These are phyloP conservation scores for Entomortierella lignicola DNA, from an alignment of 192 early-diverging fungal species.

Conservation along the genomic window DNA sequence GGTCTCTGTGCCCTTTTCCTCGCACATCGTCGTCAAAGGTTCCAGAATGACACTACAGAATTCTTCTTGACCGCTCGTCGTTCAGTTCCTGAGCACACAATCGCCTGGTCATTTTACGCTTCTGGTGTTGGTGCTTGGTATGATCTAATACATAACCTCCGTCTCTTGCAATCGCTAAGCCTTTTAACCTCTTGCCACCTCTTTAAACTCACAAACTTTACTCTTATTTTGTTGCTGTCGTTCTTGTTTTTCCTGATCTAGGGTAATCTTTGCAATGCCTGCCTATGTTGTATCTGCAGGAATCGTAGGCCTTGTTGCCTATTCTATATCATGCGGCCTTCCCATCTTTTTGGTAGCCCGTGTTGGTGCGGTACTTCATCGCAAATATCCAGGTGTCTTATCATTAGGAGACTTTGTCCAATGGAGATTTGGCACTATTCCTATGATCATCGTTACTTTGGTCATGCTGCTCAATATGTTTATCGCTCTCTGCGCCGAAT, in stretches of 20 bases:
- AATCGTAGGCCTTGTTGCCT: constrained; percentile 72
- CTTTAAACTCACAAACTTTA: not conserved
- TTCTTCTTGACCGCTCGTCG: constrained; percentile 49
- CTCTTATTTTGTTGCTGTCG: not conserved
- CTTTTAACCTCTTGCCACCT: not conserved
- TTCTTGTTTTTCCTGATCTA: constrained; percentile 16
- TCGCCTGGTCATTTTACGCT: constrained; percentile 46
- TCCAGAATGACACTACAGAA: constrained; percentile 35
- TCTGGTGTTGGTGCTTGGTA: constrained; percentile 39
- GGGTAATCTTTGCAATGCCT: constrained; percentile 69
- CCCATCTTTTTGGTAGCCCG: constrained; percentile 68
- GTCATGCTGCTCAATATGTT: constrained; percentile 67
- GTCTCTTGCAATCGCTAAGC: no score
- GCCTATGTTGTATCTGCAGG: constrained; percentile 70
- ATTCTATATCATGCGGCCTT: constrained; percentile 67
- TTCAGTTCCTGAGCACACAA: constrained; percentile 29
- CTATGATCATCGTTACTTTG: constrained; percentile 63
- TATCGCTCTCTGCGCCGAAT: constrained; percentile 71
- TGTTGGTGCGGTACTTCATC: constrained; percentile 64
- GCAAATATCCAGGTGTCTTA: constrained; percentile 66
- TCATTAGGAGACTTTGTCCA: constrained; percentile 73
- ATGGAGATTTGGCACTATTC: constrained; percentile 67
- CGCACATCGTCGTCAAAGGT: constrained; percentile 10
- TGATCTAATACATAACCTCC: not conserved
- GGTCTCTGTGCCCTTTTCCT: constrained; percentile 32